These are phyloP conservation scores for Dinochytrium kinnereticum DNA, from an alignment of 371 early-diverging fungal genomes.

Conservation along the genomic window DNA sequence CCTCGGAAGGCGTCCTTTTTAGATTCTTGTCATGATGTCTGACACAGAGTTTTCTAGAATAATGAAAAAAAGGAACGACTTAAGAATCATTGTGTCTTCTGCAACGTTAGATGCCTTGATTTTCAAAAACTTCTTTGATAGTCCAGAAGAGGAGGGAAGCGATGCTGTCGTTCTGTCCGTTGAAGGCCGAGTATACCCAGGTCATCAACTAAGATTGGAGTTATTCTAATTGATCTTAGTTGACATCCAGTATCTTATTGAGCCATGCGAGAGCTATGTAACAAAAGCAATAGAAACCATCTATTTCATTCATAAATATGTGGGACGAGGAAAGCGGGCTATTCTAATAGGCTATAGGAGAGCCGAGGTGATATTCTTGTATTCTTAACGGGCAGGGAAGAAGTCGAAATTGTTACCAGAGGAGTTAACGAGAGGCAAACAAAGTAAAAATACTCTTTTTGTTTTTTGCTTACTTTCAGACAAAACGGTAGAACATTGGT, in stretches of 20 bases:
- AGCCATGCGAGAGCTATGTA: constrained; percentile 67
- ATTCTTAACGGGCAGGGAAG: constrained; percentile 85
- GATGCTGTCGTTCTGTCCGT: constrained; percentile 66
- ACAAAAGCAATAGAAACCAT: constrained; percentile 66
- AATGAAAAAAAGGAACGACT: constrained; percentile 58
- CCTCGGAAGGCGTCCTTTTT: too few relatives aligned
- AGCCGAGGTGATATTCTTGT: constrained; percentile 79
- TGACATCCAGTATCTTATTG: constrained; percentile 66
- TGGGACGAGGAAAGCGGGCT: constrained; percentile 13
- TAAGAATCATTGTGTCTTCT: constrained; percentile 53
- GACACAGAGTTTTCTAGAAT: too few relatives aligned
- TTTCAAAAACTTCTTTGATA: constrained; percentile 50
- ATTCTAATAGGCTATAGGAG: constrained; percentile 45
- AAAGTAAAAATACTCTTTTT: constrained; percentile 50
- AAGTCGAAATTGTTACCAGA: constrained; percentile 71
- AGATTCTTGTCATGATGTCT: too few relatives aligned
- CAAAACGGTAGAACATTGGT: constrained; percentile 47
- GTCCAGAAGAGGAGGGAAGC: background rate
- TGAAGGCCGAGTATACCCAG: constrained; percentile 73
- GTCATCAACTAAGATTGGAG: constrained; percentile 10
- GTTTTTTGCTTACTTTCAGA: background rate
- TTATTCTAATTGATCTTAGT: constrained; percentile 36
- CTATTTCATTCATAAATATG: constrained; percentile 68
- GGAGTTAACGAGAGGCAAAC: constrained; percentile 57
- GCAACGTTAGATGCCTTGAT: constrained; percentile 53